phyloP scores from a whole-genome alignment of 306 rosid species.

The Pyrus bretschneideri region DNA sequence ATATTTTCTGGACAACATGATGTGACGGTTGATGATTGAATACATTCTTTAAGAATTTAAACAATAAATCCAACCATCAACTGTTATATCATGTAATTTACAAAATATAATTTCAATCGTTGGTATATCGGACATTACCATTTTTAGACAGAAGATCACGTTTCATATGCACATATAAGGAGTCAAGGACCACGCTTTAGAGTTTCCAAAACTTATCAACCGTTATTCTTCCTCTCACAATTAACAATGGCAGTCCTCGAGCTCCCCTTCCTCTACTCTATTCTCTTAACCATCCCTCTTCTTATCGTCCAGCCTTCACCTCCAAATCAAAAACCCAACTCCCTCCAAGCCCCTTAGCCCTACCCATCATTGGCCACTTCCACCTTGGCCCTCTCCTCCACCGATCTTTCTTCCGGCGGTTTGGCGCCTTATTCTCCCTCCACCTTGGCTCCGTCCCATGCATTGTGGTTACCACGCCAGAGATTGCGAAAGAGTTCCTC shows the following conservation, averaged over 20 bases:
- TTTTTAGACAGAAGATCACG: too few relatives aligned
- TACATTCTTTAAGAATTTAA: too few relatives aligned
- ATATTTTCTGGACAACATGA: too few relatives aligned
- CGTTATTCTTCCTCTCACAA: too few relatives aligned
- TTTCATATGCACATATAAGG: too few relatives aligned
- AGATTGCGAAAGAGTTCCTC: constrained; percentile 37
- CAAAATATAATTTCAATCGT: too few relatives aligned
- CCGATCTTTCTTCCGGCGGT: constrained; percentile 14
- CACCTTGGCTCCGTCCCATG: constrained; percentile 24
- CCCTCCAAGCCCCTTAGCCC: constrained; percentile 36
- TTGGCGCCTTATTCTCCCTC: constrained; percentile 39
- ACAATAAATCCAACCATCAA: too few relatives aligned
- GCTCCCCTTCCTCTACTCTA: background rate
- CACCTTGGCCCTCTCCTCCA: constrained; percentile 29
- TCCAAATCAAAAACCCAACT: background rate
- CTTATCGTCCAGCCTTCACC: background rate
- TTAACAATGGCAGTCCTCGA: background rate
- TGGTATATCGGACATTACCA: too few relatives aligned
- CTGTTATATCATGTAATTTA: too few relatives aligned
- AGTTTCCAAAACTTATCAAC: too few relatives aligned
- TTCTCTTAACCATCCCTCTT: background rate
- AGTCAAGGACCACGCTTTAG: too few relatives aligned
- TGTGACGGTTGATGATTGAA: too few relatives aligned
- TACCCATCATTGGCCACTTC: constrained; percentile 7
- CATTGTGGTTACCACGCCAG: constrained; percentile 18